Base-by-base conservation (phyloP, 768 basidiomycete genomes). In the Leccinum variicolor region DNA sequence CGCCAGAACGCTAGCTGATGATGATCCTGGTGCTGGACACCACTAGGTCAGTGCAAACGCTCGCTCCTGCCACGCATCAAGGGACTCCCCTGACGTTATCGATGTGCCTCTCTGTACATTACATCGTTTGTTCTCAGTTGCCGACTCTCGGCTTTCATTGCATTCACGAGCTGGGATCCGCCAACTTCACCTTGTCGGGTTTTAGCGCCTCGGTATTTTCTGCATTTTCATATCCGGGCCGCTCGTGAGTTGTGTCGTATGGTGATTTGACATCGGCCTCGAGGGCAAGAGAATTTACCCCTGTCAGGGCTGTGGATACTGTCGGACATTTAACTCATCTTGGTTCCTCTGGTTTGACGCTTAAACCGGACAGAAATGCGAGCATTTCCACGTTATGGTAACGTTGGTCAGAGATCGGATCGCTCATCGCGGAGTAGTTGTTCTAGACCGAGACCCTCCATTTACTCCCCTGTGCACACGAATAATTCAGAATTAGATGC, bases 51-150 rank as follows among this genome's bases (percentile, higher is more conserved):
- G n/a, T 36, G 31, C 36, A 53, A 23, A 21, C 33, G 3, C 31
- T 50, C 50, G 26, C 25, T 33, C 28, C n/a, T 55, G 53, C 61
- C 50, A 33, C 51, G 39, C 47, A 39, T 58, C 50, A 56, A 58
- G 57, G 61, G 59, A 60, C 47, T 36, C 33, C 3, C 57, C 45
- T 49, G 54, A 50, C 28, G 31, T 36, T 50, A 36, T 62, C 41
- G 49, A 34, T 54, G 57, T 62, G 41, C 56, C 63, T 65, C n/a
- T 39, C 45, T 48, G 28, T 31, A 28, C 29, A 33, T 31, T 13
- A 17, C 21, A 19, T 49, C 51, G 21, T 15, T 21, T 8, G 23
- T 41, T 31, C 14, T 53, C 49, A 50, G 43, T 25, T 50, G 8
- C 17, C 23, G 23, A 25, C 25, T 10, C 23, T 45, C 50, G 19